These are phyloP conservation scores for Colletotrichum orchidophilum DNA, from an alignment of 2,329 filamentous ascomycete genomes.

Conservation along the genomic window DNA sequence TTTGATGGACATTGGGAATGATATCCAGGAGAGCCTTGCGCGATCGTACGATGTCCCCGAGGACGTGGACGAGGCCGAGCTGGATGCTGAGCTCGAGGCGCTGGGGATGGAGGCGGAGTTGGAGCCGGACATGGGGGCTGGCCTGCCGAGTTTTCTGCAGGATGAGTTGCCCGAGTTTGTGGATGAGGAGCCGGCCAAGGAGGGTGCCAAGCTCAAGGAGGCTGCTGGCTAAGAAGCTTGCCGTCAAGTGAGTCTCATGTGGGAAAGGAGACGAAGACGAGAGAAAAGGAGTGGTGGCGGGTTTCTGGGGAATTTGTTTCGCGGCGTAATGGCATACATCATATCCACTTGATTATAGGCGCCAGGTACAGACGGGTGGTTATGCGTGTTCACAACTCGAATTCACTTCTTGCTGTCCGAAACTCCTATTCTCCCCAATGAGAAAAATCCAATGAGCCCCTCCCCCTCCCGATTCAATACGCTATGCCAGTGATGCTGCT, in stretches of 20 bases:
- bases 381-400: neutral
- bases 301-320: neutral
- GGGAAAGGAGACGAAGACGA: neutral
- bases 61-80: conserved; percentile 94
- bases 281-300: neutral
- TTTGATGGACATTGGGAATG: conserved; percentile 95
- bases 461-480: conserved; percentile 3
- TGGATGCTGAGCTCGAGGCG: conserved; percentile 96
- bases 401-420: conserved; percentile 1
- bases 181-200: conserved; percentile 83
- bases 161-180: conserved; percentile 92
- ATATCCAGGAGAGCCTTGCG: conserved; percentile 95
- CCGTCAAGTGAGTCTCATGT: neutral
- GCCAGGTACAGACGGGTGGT: neutral
- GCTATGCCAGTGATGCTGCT: conserved; percentile 28
- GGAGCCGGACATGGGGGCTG: conserved; percentile 70
- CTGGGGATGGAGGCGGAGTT: conserved; percentile 93
- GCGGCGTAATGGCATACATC: neutral
- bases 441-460: neutral
- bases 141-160: conserved; percentile 85
- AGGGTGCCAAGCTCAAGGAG: conserved; percentile 84
- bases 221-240: conserved; percentile 64
- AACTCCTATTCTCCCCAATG: neutral
- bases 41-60: conserved; percentile 94
- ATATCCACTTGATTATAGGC: neutral